Conservation (phyloP, 805 yeast genomes). For the Geotrichum ghanense region DNA sequence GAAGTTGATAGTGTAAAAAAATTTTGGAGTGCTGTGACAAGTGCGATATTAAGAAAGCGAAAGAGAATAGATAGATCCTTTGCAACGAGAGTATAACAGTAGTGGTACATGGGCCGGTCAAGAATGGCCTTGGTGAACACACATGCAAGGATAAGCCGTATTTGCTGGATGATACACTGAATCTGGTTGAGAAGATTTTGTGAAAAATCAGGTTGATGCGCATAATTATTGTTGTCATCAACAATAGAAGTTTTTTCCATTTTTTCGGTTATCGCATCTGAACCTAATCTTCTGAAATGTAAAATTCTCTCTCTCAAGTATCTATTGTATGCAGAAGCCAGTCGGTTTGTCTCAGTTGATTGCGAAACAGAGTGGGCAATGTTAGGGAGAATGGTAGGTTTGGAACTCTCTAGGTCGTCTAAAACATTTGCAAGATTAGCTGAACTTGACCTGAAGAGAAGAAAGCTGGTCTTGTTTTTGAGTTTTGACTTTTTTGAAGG, state of each 20-base stretch:
- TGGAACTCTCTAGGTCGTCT: constrained; percentile 4
- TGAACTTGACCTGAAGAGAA: constrained; percentile 5
- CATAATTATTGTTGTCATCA: constrained; percentile 3
- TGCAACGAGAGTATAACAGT: constrained; percentile 11
- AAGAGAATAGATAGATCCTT: constrained; percentile 11
- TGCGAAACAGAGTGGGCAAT: constrained; percentile 2
- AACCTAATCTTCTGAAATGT: constrained; percentile 8
- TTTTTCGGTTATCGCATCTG: constrained; percentile 12
- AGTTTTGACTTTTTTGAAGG: constrained; percentile 1
- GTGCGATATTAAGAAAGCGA: constrained; percentile 7
- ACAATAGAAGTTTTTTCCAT: constrained; percentile 7
- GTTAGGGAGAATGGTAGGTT: background rate
- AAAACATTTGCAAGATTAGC: background rate
- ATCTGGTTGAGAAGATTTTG: constrained; percentile 10
- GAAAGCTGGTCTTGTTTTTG: constrained; percentile 1
- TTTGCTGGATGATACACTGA: constrained; percentile 9
- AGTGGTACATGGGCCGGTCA: constrained; percentile 4
- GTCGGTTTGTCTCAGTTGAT: constrained; percentile 4
- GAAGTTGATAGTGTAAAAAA: constrained; percentile 9
- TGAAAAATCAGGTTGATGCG: constrained; percentile 1
- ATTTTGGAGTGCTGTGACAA: constrained; percentile 9
- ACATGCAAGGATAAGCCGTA: constrained; percentile 12
- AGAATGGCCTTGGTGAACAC: constrained; percentile 9
- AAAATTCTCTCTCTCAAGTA: constrained; percentile 11
- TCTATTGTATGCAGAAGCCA: constrained; percentile 9